These are phyloP conservation scores for Aquanectria penicillioides DNA, from an alignment of 2,329 filamentous ascomycete genomes.

Conservation along the genomic window DNA sequence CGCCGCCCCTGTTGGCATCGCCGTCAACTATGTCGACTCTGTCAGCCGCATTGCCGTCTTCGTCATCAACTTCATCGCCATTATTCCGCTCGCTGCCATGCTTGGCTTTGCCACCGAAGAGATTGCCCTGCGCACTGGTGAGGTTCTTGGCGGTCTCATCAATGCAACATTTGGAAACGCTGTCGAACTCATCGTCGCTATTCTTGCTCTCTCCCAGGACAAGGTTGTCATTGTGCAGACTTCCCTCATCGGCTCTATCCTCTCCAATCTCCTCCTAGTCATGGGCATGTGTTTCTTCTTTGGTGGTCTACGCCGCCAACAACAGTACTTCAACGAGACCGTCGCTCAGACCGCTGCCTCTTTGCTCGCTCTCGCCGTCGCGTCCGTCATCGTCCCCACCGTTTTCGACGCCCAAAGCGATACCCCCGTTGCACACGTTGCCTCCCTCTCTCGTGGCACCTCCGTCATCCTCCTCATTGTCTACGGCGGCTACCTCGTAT, in stretches of 20 bases:
- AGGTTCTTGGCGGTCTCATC: constrained; percentile 86
- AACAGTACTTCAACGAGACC: constrained; percentile 92
- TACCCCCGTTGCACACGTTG: constrained; percentile 60
- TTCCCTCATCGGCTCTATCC: constrained; percentile 88
- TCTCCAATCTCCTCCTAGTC: constrained; percentile 89
- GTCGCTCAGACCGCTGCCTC: constrained; percentile 91
- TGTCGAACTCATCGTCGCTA: constrained; percentile 87
- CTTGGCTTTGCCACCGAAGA: constrained; percentile 92
- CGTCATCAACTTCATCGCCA: constrained; percentile 92
- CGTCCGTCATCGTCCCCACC: constrained; percentile 87
- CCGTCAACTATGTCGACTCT: constrained; percentile 68
- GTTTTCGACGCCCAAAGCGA: constrained; percentile 73
- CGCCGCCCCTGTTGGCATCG: constrained; percentile 83
- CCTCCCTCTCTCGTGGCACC: constrained; percentile 75
- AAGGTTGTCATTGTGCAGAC: constrained; percentile 91
- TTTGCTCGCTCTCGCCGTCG: constrained; percentile 81
- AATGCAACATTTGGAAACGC: constrained; percentile 96
- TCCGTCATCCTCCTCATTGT: constrained; percentile 84
- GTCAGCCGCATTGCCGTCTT: constrained; percentile 75
- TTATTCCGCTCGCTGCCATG: constrained; percentile 88
- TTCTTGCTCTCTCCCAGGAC: constrained; percentile 79
- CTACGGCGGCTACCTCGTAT: constrained; percentile 85
- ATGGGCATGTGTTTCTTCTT: constrained; percentile 94
- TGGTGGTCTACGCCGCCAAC: constrained; percentile 78
- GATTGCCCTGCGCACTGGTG: constrained; percentile 82